These are phyloP conservation scores for Hypomontagnella monticulosa DNA, from an alignment of 495 filamentous ascomycete genomes.

Conservation along the genomic window DNA sequence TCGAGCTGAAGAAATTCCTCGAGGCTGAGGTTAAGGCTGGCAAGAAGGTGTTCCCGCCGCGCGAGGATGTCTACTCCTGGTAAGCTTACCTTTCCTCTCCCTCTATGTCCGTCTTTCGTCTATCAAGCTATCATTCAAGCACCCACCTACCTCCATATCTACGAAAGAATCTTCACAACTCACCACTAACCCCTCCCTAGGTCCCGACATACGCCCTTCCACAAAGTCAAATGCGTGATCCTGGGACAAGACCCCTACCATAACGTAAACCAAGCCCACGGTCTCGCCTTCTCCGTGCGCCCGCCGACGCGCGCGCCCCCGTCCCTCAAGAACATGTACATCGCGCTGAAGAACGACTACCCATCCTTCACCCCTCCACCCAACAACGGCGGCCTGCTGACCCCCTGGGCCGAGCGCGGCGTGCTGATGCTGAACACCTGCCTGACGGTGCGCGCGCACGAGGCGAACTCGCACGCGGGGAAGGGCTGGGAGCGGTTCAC, in stretches of 20 bases:
- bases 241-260: constrained; percentile 98
- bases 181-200: constrained; percentile 51
- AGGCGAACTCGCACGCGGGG: constrained; percentile 82
- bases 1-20: constrained; percentile 88
- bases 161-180: neutral
- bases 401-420: constrained; percentile 91
- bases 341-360: constrained; percentile 83
- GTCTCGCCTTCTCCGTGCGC: constrained; percentile 92
- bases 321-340: constrained; percentile 92
- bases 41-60: constrained; percentile 84
- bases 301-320: constrained; percentile 88
- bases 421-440: constrained; percentile 93
- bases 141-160: neutral
- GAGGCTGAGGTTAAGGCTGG: constrained; percentile 76
- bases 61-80: constrained; percentile 94
- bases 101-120: neutral
- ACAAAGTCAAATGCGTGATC: constrained; percentile 87
- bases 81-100: constrained; percentile 50
- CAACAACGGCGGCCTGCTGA: constrained; percentile 80
- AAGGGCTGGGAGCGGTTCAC: constrained; percentile 94
- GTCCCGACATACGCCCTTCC: constrained; percentile 89
- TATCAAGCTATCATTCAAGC: neutral
- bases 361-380: constrained; percentile 78
- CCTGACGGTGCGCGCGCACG: constrained; percentile 87
- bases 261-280: constrained; percentile 94